A percentile compares a stretch with the other conserved stretches of the same genome.
phyloP scores from a whole-genome alignment of 192 early-diverging fungal species.

The Mortierella hygrophila region DNA sequence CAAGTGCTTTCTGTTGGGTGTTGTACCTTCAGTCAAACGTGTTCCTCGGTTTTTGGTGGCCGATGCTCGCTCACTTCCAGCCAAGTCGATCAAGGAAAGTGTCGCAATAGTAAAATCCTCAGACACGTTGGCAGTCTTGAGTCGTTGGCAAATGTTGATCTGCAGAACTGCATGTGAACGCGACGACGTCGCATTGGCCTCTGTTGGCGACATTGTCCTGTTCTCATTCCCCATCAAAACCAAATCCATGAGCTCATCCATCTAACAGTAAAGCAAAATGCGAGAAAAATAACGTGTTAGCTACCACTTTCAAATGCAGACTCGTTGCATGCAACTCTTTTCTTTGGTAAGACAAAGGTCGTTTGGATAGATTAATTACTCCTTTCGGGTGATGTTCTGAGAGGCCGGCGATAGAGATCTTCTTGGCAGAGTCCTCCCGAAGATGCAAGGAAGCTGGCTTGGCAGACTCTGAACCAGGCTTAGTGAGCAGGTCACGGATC shows the following conservation, averaged over 20 bases:
- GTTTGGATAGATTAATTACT: background rate
- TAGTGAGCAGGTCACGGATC: conserved; percentile 84
- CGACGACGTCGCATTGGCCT: conserved; percentile 93
- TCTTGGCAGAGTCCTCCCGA: conserved; percentile 77
- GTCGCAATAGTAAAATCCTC: conserved; percentile 63
- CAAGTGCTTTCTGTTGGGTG: too few species aligned
- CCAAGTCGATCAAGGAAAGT: conserved; percentile 95
- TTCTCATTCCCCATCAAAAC: conserved; percentile 74
- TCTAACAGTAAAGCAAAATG: conserved; percentile 19
- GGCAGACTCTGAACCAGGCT: conserved; percentile 26
- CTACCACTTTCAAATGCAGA: background rate
- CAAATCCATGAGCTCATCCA: conserved; percentile 77
- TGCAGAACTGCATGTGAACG: conserved; percentile 90
- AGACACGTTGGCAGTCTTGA: conserved; percentile 46
- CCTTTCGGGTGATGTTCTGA: conserved; percentile 72
- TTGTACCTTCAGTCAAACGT: conserved; percentile 75
- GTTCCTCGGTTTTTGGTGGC: conserved; percentile 91
- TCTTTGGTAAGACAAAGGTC: background rate
- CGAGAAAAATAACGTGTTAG: background rate
- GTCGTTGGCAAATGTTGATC: conserved; percentile 38
- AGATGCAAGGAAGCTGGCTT: conserved; percentile 70
- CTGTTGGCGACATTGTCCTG: conserved; percentile 87
- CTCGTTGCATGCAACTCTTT: background rate
- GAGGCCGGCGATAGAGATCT: conserved; percentile 80
- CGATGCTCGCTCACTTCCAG: conserved; percentile 95